Conservation (phyloP, 2,329 filamentous ascomycete species). For the Colletotrichum lini region DNA sequence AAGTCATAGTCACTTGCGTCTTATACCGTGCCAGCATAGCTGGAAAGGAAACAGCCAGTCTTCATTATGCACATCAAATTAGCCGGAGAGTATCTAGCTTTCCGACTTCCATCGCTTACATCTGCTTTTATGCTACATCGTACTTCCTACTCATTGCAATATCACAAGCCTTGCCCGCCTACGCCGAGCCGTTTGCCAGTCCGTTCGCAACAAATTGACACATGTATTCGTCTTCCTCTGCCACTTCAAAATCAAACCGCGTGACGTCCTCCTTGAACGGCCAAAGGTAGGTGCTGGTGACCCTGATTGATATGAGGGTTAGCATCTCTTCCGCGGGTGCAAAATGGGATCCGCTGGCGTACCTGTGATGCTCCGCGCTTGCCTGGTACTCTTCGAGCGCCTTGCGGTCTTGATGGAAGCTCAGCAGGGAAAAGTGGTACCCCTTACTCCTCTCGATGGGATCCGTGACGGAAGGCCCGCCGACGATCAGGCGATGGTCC, state of each 20-base stretch:
- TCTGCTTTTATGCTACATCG: too few species aligned
- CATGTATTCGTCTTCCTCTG: slow-evolving; percentile 50
- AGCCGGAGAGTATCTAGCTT: background rate
- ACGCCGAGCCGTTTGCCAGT: slow-evolving; percentile 28
- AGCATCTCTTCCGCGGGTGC: background rate
- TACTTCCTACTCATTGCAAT: background rate
- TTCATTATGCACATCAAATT: background rate
- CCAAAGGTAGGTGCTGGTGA: slow-evolving; percentile 65
- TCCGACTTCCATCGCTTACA: too few species aligned
- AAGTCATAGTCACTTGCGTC: too few species aligned
- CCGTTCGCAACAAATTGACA: slow-evolving; percentile 35
- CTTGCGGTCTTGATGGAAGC: slow-evolving; percentile 61
- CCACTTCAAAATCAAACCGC: slow-evolving; percentile 69
- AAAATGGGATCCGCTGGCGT: slow-evolving; percentile 13
- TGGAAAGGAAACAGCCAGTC: too few species aligned
- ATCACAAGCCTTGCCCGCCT: background rate
- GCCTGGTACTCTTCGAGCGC: slow-evolving; percentile 67
- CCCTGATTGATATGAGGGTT: slow-evolving; percentile 53
- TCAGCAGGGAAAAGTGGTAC: slow-evolving; percentile 65
- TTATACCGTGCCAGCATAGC: too few species aligned
- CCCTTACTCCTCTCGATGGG: slow-evolving; percentile 68
- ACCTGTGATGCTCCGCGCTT: slow-evolving; percentile 66
- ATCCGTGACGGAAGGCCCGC: slow-evolving; percentile 66
- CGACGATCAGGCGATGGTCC: slow-evolving; percentile 63
- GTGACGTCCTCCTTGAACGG: slow-evolving; percentile 67